Conservation (phyloP, 192 early-diverging fungal genomes). For the Coemansia sp. region DNA sequence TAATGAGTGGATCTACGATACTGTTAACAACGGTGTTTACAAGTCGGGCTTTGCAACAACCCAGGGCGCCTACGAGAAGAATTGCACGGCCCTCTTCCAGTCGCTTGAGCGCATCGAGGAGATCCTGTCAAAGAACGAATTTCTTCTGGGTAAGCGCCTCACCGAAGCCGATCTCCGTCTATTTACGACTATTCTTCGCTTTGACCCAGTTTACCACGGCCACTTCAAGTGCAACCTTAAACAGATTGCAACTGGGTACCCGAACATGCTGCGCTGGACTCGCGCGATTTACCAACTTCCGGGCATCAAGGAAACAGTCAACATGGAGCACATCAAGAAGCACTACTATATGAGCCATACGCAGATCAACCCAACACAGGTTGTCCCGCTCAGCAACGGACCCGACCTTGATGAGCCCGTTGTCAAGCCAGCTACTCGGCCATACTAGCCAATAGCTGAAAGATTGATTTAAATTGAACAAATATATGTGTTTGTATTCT, state of each 20-base stretch:
- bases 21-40: slow-evolving; percentile 96
- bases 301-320: slow-evolving; percentile 77
- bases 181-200: slow-evolving; percentile 93
- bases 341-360: slow-evolving; percentile 91
- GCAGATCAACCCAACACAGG: slow-evolving; percentile 88
- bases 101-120: slow-evolving; percentile 84
- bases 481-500: too few species aligned
- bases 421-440: slow-evolving; percentile 36
- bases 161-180: slow-evolving; percentile 96
- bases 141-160: slow-evolving; percentile 74
- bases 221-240: slow-evolving; percentile 96
- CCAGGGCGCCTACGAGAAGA: slow-evolving; percentile 81
- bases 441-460: slow-evolving; percentile 15
- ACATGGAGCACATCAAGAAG: slow-evolving; percentile 95
- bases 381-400: slow-evolving; percentile 78
- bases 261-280: slow-evolving; percentile 83
- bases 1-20: slow-evolving; percentile 93
- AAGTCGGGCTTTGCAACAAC: slow-evolving; percentile 89
- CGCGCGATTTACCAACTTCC: slow-evolving; percentile 82
- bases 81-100: slow-evolving; percentile 72
- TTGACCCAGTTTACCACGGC: slow-evolving; percentile 91
- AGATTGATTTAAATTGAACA: background rate
- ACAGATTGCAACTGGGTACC: slow-evolving; percentile 85
- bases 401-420: slow-evolving; percentile 53
- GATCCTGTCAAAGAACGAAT: slow-evolving; percentile 71